Base-by-base conservation (phyloP, 306 rosid genomes). In the Lotus japonicus region DNA sequence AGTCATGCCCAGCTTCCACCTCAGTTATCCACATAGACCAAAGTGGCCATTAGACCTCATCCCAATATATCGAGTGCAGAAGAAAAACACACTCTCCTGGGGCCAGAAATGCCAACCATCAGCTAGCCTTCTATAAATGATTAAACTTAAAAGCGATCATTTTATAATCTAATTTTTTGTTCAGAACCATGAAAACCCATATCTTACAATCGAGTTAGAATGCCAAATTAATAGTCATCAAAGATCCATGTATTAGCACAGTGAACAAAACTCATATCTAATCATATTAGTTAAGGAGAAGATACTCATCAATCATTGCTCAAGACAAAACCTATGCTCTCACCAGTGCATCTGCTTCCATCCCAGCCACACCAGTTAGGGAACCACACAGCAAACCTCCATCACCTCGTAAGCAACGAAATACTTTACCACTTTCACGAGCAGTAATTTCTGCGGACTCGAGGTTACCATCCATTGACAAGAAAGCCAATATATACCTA, bases 361-460 rank as follows among this genome's bases (percentile, higher is more conserved):
- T 95, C 80, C 96, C 99, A 66, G 96, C 97, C 83, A 95, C 92
- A 62, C 97, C 99, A 66, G 92, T 51, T 64, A 91, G 94, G 52
- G 99, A 87, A 58, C 99, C 97, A 84, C 97, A 95, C 58, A 95
- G 97, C 92, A 95, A 86, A 42, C 99, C 99, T 41, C 99, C 99
- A 68, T 95, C 99, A 62, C 99, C 99, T 75, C 87, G 89, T 79
- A 95, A 86, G 81, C 96, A 95, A 57, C 96, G 96, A 83, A 88
- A 91, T 52, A 95, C 92, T 78, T 86, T 95, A 66, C 89, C 87
- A 81, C 99, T 87, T 83, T 95, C 99, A 3, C 99, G 96, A 43
- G 88, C 89, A 61, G 71, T 86, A 73, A 85, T 84, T 72, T 95
- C 99, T 1, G 89, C 81, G 12, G 97, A 95, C 71, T 95, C 99